Base-by-base conservation (phyloP, 306 rosid species). In the Cucumis cinereus region DNA sequence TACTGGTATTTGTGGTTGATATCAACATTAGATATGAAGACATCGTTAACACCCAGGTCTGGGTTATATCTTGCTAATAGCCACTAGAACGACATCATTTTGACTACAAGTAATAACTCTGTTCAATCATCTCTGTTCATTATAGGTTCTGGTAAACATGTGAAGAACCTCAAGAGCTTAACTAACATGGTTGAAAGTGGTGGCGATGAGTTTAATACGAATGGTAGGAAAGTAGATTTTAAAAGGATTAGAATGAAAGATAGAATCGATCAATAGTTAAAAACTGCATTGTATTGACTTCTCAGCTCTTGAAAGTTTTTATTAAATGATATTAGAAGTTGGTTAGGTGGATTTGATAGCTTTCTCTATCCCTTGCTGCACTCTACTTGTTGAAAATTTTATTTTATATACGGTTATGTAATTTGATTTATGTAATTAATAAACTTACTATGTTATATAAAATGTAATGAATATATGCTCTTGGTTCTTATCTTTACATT, bases 1-100 rank as follows among this genome's bases (percentile, higher is more conserved):
- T 78, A 59, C 70, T 91, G 99, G 99, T 95, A 81, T 89, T 95
- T 58, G 99, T 90, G 80, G 98, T 97, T 74, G 97, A 92, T 78
- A 90, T 95, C 83, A 92, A 92, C 83, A 90, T 95, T 22, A 98
- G 99, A 30, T 92, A 95, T 77, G 99, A 95, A 82, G 98, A 95
- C 50, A 89, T 95, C 15, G 96, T 88, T 69, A 90, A 95, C 83
- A 95, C 92, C 54, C 99, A 90, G 99, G 99, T 92, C 24, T 81
- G 77, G 26, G 13, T 71, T 78, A 74, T 54, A 74, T 35, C 78
- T 57, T 52, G 17, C 17, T 11, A 35, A 38, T n/a, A n/a, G 64
- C 52, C 19, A 7, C 38, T 10, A 14, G 26, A 17, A 49, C 9
- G 43, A 70, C 50, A 9, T n/a, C n/a, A n/a, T n/a, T n/a, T n/a